Conservation (phyloP, 169 alveolate species). For the Eimeria necatrix region DNA sequence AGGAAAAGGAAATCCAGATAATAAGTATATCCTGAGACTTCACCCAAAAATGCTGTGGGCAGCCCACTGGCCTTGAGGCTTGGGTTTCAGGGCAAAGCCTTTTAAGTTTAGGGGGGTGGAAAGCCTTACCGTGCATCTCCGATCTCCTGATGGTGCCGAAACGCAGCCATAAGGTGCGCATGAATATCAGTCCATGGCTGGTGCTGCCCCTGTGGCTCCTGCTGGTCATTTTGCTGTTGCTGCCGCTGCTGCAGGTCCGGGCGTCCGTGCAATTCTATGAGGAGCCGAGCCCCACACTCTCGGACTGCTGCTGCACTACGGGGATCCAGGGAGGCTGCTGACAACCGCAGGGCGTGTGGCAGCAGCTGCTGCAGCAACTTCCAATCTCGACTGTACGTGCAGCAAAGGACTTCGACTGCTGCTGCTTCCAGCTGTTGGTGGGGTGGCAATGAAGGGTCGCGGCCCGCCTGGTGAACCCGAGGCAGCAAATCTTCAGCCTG, state of each 20-base stretch:
- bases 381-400: slow-evolving; percentile 60
- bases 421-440: slow-evolving; percentile 74
- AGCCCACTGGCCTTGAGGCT: background rate
- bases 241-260: slow-evolving; percentile 39
- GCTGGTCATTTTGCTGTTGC: background rate
- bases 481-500: slow-evolving; percentile 65
- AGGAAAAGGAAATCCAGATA: too few species aligned
- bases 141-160: slow-evolving; percentile 58
- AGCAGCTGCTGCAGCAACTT: slow-evolving; percentile 54
- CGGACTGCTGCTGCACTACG: slow-evolving; percentile 65
- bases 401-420: slow-evolving; percentile 64
- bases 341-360: slow-evolving; percentile 60
- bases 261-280: slow-evolving; percentile 46
- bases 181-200: slow-evolving; percentile 57
- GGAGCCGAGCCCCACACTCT: slow-evolving; percentile 70
- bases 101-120: background rate
- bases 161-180: slow-evolving; percentile 72
- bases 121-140: slow-evolving; percentile 16
- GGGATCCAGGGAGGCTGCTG: slow-evolving; percentile 69
- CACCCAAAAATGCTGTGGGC: background rate
- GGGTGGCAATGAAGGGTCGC: slow-evolving; percentile 54
- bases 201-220: slow-evolving; percentile 35
- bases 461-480: slow-evolving; percentile 38
- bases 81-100: background rate
- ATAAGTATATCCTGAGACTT: background rate